Percentiles rank a stretch among this genome's conserved stretches.
Evolutionary conservation across 83 land plant species (phyloP).

Genomic region (Isoetes engelmannii): DNA sequence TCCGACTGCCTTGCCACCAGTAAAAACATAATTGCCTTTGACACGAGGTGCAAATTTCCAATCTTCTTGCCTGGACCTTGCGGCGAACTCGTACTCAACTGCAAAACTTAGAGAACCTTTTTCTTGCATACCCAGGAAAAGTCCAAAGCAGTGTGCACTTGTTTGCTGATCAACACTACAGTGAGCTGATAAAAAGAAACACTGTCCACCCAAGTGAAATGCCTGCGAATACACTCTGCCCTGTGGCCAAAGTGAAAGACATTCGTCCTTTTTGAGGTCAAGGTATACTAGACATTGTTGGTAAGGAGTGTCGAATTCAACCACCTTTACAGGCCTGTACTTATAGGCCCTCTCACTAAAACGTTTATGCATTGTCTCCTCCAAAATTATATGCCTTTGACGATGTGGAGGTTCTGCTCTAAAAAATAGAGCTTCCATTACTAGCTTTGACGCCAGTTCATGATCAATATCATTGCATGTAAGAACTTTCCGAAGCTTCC

Average conservation of each 20-base stretch:
- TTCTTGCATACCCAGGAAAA: slow-evolving; percentile 93
- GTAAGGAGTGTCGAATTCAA: slow-evolving; percentile 68
- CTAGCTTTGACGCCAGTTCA: slow-evolving; percentile 70
- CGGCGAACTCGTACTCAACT: slow-evolving; percentile 92
- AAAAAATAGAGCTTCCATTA: slow-evolving; percentile 87
- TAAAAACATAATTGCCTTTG: slow-evolving; percentile 83
- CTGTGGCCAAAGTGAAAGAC: slow-evolving; percentile 63
- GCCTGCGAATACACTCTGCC: slow-evolving; percentile 95
- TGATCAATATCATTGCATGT: slow-evolving; percentile 74
- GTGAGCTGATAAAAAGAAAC: slow-evolving; percentile 89
- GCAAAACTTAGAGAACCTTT: slow-evolving; percentile 77
- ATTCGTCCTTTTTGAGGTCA: slow-evolving; percentile 75
- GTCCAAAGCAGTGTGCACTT: slow-evolving; percentile 78
- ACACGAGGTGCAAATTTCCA: slow-evolving; percentile 71
- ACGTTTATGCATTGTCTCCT: slow-evolving; percentile 48
- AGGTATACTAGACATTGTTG: slow-evolving; percentile 84
- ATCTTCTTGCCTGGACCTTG: slow-evolving; percentile 51
- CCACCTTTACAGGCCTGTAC: slow-evolving; percentile 84
- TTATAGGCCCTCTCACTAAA: slow-evolving; percentile 81
- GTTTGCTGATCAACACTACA: slow-evolving; percentile 96
- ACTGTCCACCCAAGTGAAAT: slow-evolving; percentile 83
- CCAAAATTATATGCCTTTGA: slow-evolving; percentile 56
- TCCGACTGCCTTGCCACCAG: slow-evolving; percentile 98
- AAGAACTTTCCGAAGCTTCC: slow-evolving; percentile 81
- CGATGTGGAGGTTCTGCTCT: slow-evolving; percentile 83